Evolutionary conservation across 2,329 filamentous ascomycete species (phyloP).

Genomic region (Xylariales sp.): DNA sequence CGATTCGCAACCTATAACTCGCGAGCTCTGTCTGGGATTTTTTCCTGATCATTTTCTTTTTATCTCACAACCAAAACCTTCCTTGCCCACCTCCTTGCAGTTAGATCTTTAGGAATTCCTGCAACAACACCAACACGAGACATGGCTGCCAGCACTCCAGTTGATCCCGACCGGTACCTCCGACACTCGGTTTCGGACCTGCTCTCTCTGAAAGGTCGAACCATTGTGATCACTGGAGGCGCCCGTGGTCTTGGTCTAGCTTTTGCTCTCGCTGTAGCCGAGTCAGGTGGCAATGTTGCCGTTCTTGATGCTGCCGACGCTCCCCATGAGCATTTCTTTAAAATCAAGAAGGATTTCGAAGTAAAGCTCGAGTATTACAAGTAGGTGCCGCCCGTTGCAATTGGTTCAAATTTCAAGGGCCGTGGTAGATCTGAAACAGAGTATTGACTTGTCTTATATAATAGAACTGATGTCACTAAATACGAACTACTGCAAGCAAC

Average conservation of each 20-base stretch:
- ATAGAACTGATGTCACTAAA: conserved; percentile 36
- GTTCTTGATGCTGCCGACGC: conserved; percentile 39
- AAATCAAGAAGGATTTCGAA: conserved; percentile 8
- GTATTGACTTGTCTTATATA: too few species aligned
- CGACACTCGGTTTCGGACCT: conserved; percentile 18
- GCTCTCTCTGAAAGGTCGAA: conserved; percentile 41
- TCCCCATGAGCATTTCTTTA: conserved; percentile 9
- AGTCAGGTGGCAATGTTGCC: conserved; percentile 43
- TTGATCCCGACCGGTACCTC: conserved; percentile 7
- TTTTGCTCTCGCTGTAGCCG: conserved; percentile 41
- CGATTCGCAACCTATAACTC: too few species aligned
- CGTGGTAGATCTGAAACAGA: too few species aligned
- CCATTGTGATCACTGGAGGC: conserved; percentile 45
- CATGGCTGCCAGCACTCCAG: neutral
- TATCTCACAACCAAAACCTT: too few species aligned
- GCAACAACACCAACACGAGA: conserved; percentile 1
- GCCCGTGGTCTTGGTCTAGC: conserved; percentile 47
- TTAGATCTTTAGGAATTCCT: too few species aligned
- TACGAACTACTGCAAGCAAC: conserved; percentile 28
- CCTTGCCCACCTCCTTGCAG: too few species aligned
- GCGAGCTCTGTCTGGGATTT: too few species aligned
- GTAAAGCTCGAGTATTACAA: conserved; percentile 10
- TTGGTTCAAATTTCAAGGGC: too few species aligned
- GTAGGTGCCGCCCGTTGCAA: too few species aligned
- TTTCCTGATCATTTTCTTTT: too few species aligned